These are phyloP conservation scores for Meyerozyma sp. DNA, from an alignment of 1,139 yeast species.

Conservation along the genomic window DNA sequence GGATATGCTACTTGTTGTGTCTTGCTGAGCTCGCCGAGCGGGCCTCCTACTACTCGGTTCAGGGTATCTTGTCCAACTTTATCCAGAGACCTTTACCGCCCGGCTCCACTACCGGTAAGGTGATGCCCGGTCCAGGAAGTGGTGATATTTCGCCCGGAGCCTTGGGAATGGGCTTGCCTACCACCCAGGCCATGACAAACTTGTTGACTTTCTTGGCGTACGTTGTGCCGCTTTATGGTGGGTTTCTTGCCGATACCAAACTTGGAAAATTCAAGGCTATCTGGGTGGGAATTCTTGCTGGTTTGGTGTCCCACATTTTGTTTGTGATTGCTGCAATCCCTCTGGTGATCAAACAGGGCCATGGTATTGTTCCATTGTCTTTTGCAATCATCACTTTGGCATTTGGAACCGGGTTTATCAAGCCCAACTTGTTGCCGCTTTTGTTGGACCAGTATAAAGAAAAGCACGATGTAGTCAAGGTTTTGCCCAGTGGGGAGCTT, in stretches of 20 bases:
- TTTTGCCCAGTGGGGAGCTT: constrained; percentile 54
- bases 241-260: constrained; percentile 16
- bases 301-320: constrained; percentile 19
- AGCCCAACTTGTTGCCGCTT: constrained; percentile 48
- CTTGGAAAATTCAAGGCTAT: constrained; percentile 17
- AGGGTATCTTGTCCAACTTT: constrained; percentile 15
- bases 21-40: constrained; percentile 19
- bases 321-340: constrained; percentile 18
- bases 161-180: constrained; percentile 14
- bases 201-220: constrained; percentile 18
- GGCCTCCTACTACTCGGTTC: constrained; percentile 17
- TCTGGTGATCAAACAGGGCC: constrained; percentile 12
- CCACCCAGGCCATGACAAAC: constrained; percentile 15
- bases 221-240: constrained; percentile 18
- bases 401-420: constrained; percentile 26
- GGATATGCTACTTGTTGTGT: constrained; percentile 14
- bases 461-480: constrained; percentile 54
- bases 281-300: constrained; percentile 19
- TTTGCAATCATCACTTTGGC: constrained; percentile 17
- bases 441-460: constrained; percentile 48
- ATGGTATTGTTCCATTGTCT: constrained; percentile 14
- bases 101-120: constrained; percentile 11
- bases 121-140: constrained; percentile 8
- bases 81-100: constrained; percentile 17
- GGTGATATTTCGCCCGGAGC: constrained; percentile 16